Conservation (phyloP, 805 yeast genomes). For the Myxozyma vanderwaltii region DNA sequence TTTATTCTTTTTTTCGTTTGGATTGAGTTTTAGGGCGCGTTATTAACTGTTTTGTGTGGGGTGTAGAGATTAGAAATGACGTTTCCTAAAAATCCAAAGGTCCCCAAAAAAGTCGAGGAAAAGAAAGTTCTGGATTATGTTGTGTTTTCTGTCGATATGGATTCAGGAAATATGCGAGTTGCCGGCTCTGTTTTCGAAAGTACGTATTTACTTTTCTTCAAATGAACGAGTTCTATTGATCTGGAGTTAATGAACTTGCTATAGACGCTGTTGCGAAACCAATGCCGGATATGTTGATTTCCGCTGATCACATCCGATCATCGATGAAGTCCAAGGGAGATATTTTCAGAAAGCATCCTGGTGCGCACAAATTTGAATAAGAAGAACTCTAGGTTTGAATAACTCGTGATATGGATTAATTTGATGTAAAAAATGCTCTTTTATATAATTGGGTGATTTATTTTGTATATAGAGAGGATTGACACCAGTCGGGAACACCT, state of each 20-base stretch:
- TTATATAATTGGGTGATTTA: no score
- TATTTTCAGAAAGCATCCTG: constrained; percentile 25
- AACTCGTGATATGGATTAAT: no score
- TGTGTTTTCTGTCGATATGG: constrained; percentile 16
- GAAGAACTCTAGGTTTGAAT: background rate
- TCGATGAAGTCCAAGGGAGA: constrained; percentile 29
- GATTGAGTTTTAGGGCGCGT: background rate
- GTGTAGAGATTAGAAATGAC: constrained; percentile 16
- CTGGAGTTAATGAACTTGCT: no score
- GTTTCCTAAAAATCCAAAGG: constrained; percentile 15
- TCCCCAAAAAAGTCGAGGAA: constrained; percentile 13
- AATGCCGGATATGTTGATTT: constrained; percentile 8
- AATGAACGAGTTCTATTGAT: no score
- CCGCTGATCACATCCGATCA: background rate
- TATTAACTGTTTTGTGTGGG: background rate
- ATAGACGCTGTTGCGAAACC: constrained; percentile 24
- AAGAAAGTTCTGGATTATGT: constrained; percentile 23
- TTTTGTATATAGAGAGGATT: constrained; percentile 5
- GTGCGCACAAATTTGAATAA: constrained; percentile 11
- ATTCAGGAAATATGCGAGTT: constrained; percentile 17
- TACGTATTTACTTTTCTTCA: constrained; percentile 5
- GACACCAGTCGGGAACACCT: background rate
- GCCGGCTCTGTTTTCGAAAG: constrained; percentile 32
- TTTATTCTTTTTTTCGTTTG: no score
- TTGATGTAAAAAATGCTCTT: no score